Evolutionary conservation across 768 basidiomycete species (phyloP).

Genomic region (Hypholoma sublateritium): DNA sequence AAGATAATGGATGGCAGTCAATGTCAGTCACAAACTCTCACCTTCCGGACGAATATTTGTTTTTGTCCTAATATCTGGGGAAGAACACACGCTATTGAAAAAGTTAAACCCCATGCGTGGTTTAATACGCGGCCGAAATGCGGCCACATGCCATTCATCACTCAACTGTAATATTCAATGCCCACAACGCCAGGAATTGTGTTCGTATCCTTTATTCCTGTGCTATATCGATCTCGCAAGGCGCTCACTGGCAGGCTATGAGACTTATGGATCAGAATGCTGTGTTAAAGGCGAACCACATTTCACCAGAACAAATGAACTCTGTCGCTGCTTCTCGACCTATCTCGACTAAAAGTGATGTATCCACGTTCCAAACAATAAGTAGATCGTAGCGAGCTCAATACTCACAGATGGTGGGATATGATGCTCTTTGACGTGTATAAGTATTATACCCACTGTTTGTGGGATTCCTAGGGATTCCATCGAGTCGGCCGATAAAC

Average conservation of each 20-base stretch:
- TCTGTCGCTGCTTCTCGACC: not conserved
- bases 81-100: conserved; percentile 7
- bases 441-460: not conserved
- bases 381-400: not conserved
- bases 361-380: not conserved
- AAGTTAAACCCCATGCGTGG: conserved; percentile 13
- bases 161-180: conserved; percentile 1
- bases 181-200: not conserved
- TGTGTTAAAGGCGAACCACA: too few relatives aligned
- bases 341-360: not conserved
- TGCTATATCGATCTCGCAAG: too few relatives aligned
- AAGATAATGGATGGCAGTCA: too few relatives aligned
- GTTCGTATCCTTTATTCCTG: too few relatives aligned
- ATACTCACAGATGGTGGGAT: not conserved
- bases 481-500: conserved; percentile 21
- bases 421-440: conserved; percentile 9
- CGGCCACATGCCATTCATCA: conserved; percentile 16
- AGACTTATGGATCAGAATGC: too few relatives aligned
- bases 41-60: not conserved
- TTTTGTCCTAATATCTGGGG: conserved; percentile 9
- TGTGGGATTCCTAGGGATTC: not conserved
- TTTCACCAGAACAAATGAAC: not conserved
- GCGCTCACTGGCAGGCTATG: too few relatives aligned
- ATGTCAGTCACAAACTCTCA: not conserved
- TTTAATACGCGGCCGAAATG: conserved; percentile 12